A percentile compares a stretch with the other conserved stretches of the same genome.
Evolutionary conservation across 106 monocot species (phyloP).

Genomic region (Amphibolis antarctica): DNA sequence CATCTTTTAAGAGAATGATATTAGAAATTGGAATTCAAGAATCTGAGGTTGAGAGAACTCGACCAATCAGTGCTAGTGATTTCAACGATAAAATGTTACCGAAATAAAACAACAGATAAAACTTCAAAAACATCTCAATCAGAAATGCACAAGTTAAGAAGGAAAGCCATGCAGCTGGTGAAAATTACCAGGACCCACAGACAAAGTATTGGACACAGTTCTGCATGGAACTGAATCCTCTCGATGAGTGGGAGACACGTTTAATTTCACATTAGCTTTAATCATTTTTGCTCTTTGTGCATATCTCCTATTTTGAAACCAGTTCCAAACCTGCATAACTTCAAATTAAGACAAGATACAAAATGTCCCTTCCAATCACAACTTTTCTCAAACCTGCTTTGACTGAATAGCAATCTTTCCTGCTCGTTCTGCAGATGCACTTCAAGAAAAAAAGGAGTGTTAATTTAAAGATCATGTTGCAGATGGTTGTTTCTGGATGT

Average conservation of each 20-base stretch:
- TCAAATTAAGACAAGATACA: background rate
- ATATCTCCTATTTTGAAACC: conserved; percentile 95
- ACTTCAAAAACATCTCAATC: too few relatives aligned
- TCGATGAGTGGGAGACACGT: conserved; percentile 18
- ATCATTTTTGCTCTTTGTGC: conserved; percentile 46
- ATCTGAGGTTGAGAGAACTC: too few relatives aligned
- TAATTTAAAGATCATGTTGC: background rate
- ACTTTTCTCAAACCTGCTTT: conserved; percentile 43
- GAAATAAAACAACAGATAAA: too few relatives aligned
- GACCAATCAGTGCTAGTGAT: too few relatives aligned
- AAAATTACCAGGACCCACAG: conserved; percentile 33
- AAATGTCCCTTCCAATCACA: background rate
- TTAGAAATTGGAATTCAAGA: too few relatives aligned
- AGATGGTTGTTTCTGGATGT: background rate
- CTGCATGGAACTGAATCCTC: conserved; percentile 37
- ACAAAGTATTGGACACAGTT: conserved; percentile 26
- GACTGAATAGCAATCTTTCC: conserved; percentile 63
- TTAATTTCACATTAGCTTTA: conserved; percentile 37
- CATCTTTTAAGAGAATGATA: too few relatives aligned
- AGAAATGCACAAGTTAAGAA: background rate
- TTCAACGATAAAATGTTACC: too few relatives aligned
- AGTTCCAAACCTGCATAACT: conserved; percentile 66
- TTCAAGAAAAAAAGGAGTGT: conserved; percentile 20
- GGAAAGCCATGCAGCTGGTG: background rate
- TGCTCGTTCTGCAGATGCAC: conserved; percentile 49